A percentile compares a stretch with the other conserved stretches of the same genome.
These are phyloP conservation scores for Yamadazyma jaroonii DNA, from an alignment of 1,139 yeast species.

Conservation along the genomic window DNA sequence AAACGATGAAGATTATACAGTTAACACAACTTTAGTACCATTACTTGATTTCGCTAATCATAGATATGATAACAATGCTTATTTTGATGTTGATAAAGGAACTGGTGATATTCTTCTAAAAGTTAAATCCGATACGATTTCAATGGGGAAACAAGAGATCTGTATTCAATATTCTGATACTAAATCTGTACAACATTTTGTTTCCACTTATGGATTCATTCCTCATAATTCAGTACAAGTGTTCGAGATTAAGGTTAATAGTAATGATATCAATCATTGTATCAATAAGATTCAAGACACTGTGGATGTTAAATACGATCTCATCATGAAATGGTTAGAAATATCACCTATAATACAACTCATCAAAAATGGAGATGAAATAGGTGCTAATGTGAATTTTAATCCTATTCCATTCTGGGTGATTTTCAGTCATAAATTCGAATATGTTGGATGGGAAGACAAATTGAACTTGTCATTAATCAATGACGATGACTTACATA, in stretches of 20 bases:
- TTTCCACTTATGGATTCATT: conserved; percentile 58
- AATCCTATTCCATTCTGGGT: conserved; percentile 17
- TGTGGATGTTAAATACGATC: conserved; percentile 11
- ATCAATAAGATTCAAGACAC: conserved; percentile 13
- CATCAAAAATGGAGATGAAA: conserved; percentile 12
- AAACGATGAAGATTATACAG: conserved; percentile 34
- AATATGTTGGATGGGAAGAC: conserved; percentile 12
- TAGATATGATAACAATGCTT: conserved; percentile 43
- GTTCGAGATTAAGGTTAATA: conserved; percentile 12
- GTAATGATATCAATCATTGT: conserved; percentile 8
- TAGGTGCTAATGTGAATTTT: conserved; percentile 17
- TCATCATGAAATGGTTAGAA: conserved; percentile 25
- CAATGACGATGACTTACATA: conserved; percentile 25
- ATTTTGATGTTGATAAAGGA: conserved; percentile 57
- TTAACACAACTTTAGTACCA: conserved; percentile 61
- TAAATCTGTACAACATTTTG: conserved; percentile 27
- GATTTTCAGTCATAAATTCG: conserved; percentile 11
- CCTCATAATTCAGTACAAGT: conserved; percentile 25
- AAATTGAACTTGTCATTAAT: conserved; percentile 20
- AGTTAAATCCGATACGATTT: conserved; percentile 9
- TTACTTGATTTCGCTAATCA: conserved; percentile 69
- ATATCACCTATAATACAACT: conserved; percentile 25
- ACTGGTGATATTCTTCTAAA: conserved; percentile 43
- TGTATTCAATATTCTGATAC: conserved; percentile 12
- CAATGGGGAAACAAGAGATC: conserved; percentile 17